phyloP scores from a whole-genome alignment of 2,329 filamentous ascomycete species.

The Neurospora sp. region DNA sequence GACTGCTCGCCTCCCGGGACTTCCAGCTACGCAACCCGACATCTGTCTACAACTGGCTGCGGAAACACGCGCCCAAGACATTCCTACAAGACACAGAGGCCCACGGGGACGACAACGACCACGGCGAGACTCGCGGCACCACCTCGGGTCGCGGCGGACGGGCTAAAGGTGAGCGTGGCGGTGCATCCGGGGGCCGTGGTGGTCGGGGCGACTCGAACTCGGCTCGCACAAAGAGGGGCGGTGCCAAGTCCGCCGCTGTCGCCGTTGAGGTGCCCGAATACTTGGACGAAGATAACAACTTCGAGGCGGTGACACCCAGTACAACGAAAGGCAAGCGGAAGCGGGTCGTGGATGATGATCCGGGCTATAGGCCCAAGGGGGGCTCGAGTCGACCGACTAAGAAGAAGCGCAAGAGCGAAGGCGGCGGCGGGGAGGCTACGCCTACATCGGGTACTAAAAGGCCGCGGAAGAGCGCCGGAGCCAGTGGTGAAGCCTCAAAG shows the following conservation, averaged over 20 bases:
- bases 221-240: conserved; percentile 12
- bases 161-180: conserved; percentile 25
- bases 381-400: conserved; percentile 44
- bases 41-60: conserved; percentile 92
- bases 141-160: conserved; percentile 15
- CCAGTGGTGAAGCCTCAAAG: conserved; percentile 1
- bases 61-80: conserved; percentile 72
- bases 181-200: conserved; percentile 19
- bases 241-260: conserved; percentile 3
- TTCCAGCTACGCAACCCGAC: conserved; percentile 66
- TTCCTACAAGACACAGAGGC: conserved; percentile 69
- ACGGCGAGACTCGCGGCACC: conserved; percentile 4
- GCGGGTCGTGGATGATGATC: conserved; percentile 42
- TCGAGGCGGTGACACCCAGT: conserved; percentile 25
- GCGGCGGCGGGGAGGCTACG: conserved; percentile 21
- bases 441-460: conserved; percentile 19
- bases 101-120: conserved; percentile 26
- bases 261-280: conserved; percentile 6
- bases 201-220: conserved; percentile 7
- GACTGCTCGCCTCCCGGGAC: conserved; percentile 34
- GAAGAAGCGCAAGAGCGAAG: conserved; percentile 50
- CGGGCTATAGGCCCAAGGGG: conserved; percentile 49
- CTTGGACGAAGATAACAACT: conserved; percentile 20
- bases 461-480: conserved; percentile 24
- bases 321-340: conserved; percentile 42